A percentile compares a stretch with the other conserved stretches of the same genome.
phyloP scores from a whole-genome alignment of 768 basidiomycete species.

The Kwoniella europaea region DNA sequence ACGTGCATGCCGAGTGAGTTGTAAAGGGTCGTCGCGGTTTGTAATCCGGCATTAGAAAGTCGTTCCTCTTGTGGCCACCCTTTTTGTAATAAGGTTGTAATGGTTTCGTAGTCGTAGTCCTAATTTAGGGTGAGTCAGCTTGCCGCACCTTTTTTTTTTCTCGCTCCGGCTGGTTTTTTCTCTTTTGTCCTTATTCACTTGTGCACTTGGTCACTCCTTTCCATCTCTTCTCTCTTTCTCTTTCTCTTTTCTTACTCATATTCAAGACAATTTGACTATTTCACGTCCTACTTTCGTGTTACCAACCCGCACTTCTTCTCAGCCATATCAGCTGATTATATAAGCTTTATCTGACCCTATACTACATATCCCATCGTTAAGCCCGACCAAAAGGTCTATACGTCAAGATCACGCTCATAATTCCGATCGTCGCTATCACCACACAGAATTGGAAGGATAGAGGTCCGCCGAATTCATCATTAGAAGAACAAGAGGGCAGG shows the following conservation, averaged over 20 bases:
- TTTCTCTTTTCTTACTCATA: neutral
- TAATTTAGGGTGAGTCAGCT: neutral
- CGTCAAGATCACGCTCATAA: conserved; percentile 25
- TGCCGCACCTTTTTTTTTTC: neutral
- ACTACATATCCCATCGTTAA: neutral
- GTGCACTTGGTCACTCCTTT: neutral
- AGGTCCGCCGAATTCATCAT: conserved; percentile 11
- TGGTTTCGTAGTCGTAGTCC: neutral
- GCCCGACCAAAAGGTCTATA: conserved; percentile 16
- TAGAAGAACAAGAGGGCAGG: conserved; percentile 1
- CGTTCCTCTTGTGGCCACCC: neutral
- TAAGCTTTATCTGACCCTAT: neutral
- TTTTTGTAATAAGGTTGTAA: neutral
- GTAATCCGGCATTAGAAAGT: neutral
- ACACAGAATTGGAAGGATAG: conserved; percentile 15
- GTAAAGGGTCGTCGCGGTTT: neutral
- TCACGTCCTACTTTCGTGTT: neutral
- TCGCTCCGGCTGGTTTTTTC: neutral
- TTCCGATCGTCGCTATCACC: conserved; percentile 14
- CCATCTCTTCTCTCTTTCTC: neutral
- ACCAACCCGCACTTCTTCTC: neutral
- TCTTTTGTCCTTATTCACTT: conserved; percentile 8
- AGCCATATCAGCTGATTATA: neutral
- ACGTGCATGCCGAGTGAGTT: neutral
- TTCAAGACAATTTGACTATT: neutral